Evolutionary conservation across 345 rosid genomes (phyloP).

Genomic region (Conringia planisiliqua): DNA sequence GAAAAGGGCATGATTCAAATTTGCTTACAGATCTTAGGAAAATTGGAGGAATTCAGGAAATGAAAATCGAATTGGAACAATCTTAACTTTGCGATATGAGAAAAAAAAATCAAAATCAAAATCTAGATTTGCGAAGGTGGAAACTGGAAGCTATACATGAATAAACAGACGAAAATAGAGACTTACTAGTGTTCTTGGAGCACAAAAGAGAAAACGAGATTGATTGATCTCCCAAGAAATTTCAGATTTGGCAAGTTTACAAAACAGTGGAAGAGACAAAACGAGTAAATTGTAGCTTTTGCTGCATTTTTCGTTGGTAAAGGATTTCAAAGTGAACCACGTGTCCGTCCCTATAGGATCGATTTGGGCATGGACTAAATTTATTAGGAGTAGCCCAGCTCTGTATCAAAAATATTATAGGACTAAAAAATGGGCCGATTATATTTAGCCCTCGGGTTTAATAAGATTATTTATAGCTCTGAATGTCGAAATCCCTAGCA

Average conservation of each 20-base stretch:
- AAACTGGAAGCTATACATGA: background rate
- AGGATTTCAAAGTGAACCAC: background rate
- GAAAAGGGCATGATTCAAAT: background rate
- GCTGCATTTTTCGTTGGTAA: background rate
- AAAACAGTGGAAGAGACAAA: background rate
- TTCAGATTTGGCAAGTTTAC: background rate
- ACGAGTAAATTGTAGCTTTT: background rate
- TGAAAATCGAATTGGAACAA: background rate
- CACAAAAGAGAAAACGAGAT: background rate
- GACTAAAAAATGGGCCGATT: no score
- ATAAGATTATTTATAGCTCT: no score
- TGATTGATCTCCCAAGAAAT: background rate
- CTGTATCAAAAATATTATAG: no score
- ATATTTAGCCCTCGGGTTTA: no score
- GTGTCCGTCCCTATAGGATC: background rate
- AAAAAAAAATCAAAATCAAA: background rate
- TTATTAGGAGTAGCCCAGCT: no score
- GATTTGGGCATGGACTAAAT: no score
- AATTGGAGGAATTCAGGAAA: background rate
- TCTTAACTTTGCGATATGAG: background rate
- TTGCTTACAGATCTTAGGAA: slow-evolving; percentile 1
- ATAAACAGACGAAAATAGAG: background rate
- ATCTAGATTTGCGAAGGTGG: background rate
- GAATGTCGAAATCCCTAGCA: no score
- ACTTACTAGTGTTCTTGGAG: background rate